Percentiles rank a stretch among this genome's conserved stretches.
These are phyloP conservation scores for Rostrohypoxylon terebratum DNA, from an alignment of 495 filamentous ascomycete genomes.

Conservation along the genomic window DNA sequence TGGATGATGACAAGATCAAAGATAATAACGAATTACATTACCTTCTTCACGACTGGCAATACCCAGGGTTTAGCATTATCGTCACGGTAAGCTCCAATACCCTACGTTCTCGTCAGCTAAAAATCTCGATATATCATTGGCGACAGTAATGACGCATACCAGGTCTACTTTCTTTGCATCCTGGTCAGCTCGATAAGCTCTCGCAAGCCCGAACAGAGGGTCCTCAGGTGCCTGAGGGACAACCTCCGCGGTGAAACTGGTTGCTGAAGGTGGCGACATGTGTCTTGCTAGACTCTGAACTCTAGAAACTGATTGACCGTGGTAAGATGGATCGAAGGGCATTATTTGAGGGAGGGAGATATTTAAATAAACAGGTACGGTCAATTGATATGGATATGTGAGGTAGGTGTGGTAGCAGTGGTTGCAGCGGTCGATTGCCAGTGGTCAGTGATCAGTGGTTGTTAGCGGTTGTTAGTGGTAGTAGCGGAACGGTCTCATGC, in stretches of 20 bases:
- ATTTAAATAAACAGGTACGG: conserved; percentile 8
- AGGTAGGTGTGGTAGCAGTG: neutral
- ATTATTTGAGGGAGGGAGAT: conserved; percentile 43
- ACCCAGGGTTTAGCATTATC: conserved; percentile 99
- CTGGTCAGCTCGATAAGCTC: conserved; percentile 85
- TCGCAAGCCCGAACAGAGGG: conserved; percentile 92
- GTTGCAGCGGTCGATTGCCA: neutral
- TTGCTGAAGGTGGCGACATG: conserved; percentile 57
- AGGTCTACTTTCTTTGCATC: conserved; percentile 92
- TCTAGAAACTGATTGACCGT: conserved; percentile 46
- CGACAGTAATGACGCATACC: conserved; percentile 47
- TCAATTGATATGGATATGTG: conserved; percentile 2
- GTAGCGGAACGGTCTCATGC: neutral
- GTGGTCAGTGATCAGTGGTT: neutral
- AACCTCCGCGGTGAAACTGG: conserved; percentile 79
- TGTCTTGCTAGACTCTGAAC: conserved; percentile 48
- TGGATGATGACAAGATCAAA: neutral
- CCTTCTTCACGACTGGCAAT: conserved; percentile 95
- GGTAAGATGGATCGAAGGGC: conserved; percentile 46
- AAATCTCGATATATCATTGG: neutral
- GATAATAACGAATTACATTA: no score
- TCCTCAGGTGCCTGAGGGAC: conserved; percentile 95
- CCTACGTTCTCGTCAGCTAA: conserved; percentile 54
- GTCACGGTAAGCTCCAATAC: conserved; percentile 96
- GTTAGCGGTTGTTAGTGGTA: neutral